A percentile compares a stretch with the other conserved stretches of the same genome.
Conservation (phyloP, 2,329 filamentous ascomycete species). For the Aureobasidium sp. region DNA sequence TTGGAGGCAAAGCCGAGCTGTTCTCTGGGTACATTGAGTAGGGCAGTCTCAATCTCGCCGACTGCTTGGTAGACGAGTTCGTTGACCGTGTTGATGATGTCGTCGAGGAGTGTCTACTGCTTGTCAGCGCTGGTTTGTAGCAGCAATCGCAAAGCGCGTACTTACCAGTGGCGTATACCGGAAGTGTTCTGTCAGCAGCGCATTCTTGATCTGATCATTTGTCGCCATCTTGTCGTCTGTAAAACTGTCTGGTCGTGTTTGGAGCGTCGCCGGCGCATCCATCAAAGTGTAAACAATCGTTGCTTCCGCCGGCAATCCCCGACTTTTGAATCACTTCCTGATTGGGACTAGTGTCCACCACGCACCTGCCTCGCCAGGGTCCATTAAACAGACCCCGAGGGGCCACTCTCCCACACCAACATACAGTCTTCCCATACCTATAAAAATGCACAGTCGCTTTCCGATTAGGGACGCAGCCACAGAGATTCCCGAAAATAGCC, state of each 20-base stretch:
- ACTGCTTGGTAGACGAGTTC: conserved; percentile 85
- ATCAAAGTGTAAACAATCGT: conserved; percentile 12
- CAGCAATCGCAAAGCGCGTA: conserved; percentile 19
- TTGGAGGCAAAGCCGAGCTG: conserved; percentile 63
- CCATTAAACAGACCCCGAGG: too few relatives aligned
- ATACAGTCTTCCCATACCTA: too few relatives aligned
- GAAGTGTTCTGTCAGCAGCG: conserved; percentile 88
- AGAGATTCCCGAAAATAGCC: too few relatives aligned
- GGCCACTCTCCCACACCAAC: too few relatives aligned
- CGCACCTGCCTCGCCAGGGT: not conserved
- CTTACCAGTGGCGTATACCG: conserved; percentile 86
- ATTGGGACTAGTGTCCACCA: not conserved
- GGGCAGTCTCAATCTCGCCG: conserved; percentile 76
- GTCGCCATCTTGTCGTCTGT: conserved; percentile 32
- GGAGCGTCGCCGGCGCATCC: conserved; percentile 4
- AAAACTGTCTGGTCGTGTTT: not conserved
- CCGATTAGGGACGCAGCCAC: too few relatives aligned
- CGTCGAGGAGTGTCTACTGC: conserved; percentile 79
- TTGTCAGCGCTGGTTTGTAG: conserved; percentile 1
- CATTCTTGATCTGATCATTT: conserved; percentile 41
- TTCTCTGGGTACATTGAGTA: conserved; percentile 65
- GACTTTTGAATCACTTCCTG: not conserved
- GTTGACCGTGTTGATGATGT: conserved; percentile 96
- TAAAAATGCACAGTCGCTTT: too few relatives aligned
- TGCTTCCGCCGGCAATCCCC: not conserved